phyloP scores from a whole-genome alignment of 345 rosid genomes.

The Boechera stricta region DNA sequence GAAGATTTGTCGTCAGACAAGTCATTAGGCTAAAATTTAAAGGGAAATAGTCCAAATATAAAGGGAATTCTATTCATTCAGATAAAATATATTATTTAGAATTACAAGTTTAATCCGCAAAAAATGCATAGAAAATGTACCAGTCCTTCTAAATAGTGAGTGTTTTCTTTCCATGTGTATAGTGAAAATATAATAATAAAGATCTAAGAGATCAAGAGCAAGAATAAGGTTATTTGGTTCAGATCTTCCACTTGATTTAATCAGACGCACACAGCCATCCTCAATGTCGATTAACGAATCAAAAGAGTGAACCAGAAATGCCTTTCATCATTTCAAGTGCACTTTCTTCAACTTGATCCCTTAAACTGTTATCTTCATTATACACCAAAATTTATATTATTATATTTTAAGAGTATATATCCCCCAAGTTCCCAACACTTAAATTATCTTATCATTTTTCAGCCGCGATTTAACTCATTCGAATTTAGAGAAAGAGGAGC shows the following conservation, averaged over 20 bases:
- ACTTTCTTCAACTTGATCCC: conserved; percentile 38
- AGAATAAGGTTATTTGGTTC: conserved; percentile 32
- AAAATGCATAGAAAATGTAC: not conserved
- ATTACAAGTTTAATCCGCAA: conserved; percentile 22
- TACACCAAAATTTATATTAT: not conserved
- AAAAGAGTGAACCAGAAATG: conserved; percentile 34
- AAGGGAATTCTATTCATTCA: not conserved
- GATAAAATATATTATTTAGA: conserved; percentile 6
- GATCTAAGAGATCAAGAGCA: conserved; percentile 6
- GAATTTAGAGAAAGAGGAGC: conserved; percentile 30
- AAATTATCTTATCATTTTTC: not conserved
- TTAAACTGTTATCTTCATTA: conserved; percentile 14
- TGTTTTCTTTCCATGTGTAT: not conserved
- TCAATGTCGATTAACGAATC: conserved; percentile 21
- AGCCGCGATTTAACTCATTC: conserved; percentile 27
- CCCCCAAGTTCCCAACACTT: conserved; percentile 5
- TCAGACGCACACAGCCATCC: conserved; percentile 17
- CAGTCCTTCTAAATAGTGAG: not conserved
- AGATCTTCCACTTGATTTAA: conserved; percentile 23
- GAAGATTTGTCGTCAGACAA: conserved; percentile 4
- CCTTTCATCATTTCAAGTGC: conserved; percentile 29
- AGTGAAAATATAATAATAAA: not conserved
- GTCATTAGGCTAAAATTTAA: conserved; percentile 3
- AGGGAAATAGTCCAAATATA: conserved; percentile 9
- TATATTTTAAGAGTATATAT: not conserved